phyloP scores from a whole-genome alignment of 2,329 filamentous ascomycete genomes.

The Cercospora sesami region DNA sequence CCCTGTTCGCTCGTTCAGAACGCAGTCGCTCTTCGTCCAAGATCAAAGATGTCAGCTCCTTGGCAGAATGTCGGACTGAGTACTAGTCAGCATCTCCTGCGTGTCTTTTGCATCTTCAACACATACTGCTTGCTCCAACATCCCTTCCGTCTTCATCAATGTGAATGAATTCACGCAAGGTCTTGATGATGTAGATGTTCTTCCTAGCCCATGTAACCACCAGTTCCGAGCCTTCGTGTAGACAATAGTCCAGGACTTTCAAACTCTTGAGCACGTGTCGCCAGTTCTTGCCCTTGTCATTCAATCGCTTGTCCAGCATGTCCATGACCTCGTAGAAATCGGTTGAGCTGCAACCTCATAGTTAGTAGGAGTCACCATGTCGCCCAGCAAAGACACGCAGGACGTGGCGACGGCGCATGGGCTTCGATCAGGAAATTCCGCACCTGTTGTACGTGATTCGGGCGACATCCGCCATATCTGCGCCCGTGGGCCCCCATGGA shows the following conservation, averaged over 20 bases:
- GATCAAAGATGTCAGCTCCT: slow-evolving; percentile 89
- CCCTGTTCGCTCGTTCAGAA: slow-evolving; percentile 85
- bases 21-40: slow-evolving; percentile 91
- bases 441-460: slow-evolving; percentile 98
- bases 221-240: slow-evolving; percentile 94
- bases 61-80: slow-evolving; percentile 91
- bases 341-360: slow-evolving; percentile 64
- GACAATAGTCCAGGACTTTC: slow-evolving; percentile 95
- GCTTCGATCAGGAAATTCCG: slow-evolving; percentile 36
- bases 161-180: slow-evolving; percentile 93
- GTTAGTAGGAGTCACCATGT: background rate
- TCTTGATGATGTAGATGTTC: slow-evolving; percentile 99
- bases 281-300: slow-evolving; percentile 99
- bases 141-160: slow-evolving; percentile 93
- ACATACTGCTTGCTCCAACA: slow-evolving; percentile 91
- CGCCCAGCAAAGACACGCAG: background rate
- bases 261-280: slow-evolving; percentile 95
- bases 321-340: slow-evolving; percentile 99
- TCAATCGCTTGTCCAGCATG: slow-evolving; percentile 97
- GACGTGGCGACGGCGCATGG: background rate
- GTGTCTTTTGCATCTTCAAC: background rate
- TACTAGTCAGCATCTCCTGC: slow-evolving; percentile 35
- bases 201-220: slow-evolving; percentile 98
- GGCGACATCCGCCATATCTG: slow-evolving; percentile 98
- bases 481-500: slow-evolving; percentile 95